Conservation (phyloP, 257 asterid species). For the Nicotiana sylvestris region DNA sequence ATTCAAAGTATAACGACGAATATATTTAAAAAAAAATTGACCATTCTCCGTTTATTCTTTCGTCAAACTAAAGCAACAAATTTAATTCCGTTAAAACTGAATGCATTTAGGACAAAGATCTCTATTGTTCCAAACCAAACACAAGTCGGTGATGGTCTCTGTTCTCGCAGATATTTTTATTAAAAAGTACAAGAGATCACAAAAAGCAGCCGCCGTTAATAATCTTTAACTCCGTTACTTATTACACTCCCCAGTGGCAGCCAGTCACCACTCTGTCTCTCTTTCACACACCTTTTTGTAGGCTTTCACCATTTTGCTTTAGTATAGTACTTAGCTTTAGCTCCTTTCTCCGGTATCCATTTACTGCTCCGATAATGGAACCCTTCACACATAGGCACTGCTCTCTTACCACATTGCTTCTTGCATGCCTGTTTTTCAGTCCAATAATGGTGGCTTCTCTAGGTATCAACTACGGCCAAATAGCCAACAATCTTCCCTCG, state of each 20-base stretch:
- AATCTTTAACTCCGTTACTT: background rate
- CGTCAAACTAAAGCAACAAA: slow-evolving; percentile 5
- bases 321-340: background rate
- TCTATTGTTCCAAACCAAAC: background rate
- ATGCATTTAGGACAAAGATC: background rate
- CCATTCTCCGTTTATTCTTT: background rate
- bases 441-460: slow-evolving; percentile 31
- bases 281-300: background rate
- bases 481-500: slow-evolving; percentile 77
- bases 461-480: slow-evolving; percentile 83
- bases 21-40: too few relatives aligned
- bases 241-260: background rate
- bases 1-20: too few relatives aligned
- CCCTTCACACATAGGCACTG: background rate
- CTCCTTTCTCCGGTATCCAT: background rate
- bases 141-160: background rate
- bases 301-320: background rate
- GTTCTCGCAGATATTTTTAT: background rate
- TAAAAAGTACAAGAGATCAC: background rate
- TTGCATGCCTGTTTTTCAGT: slow-evolving; percentile 7
- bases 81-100: background rate
- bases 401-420: background rate
- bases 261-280: background rate
- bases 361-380: background rate
- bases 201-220: background rate